phyloP scores from a whole-genome alignment of 164 flowering plant species.

The Tinospora cordifolia region DNA sequence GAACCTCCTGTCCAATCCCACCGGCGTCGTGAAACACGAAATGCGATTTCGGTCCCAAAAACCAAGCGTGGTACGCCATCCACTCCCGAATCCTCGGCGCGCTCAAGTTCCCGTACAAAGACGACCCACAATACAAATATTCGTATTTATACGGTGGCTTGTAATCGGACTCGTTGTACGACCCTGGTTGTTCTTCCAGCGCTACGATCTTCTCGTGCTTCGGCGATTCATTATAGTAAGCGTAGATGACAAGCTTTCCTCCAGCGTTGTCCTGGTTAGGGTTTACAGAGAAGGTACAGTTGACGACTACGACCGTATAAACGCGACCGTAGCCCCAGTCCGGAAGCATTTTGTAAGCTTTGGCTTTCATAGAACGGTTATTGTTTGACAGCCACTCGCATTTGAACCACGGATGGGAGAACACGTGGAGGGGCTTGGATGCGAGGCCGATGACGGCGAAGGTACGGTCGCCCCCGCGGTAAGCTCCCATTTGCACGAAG shows the following conservation, averaged over 20 bases:
- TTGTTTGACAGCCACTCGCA: conserved; percentile 54
- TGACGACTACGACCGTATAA: conserved; percentile 60
- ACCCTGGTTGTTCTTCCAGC: conserved; percentile 38
- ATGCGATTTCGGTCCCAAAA: conserved; percentile 51
- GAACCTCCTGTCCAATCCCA: conserved; percentile 41
- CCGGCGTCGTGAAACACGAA: conserved; percentile 70
- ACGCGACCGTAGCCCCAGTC: conserved; percentile 84
- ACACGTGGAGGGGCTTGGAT: conserved; percentile 68
- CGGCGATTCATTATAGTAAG: conserved; percentile 38
- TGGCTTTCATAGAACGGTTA: conserved; percentile 23
- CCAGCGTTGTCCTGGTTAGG: conserved; percentile 48
- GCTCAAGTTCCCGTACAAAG: conserved; percentile 51
- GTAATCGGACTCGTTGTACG: conserved; percentile 35
- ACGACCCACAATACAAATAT: conserved; percentile 63
- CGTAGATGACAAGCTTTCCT: conserved; percentile 45
- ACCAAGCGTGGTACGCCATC: conserved; percentile 70
- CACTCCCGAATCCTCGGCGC: conserved; percentile 53
- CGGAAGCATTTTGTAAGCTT: conserved; percentile 52
- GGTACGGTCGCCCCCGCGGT: conserved; percentile 54
- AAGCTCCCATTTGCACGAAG: conserved; percentile 65
- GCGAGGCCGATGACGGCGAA: conserved; percentile 62
- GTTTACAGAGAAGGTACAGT: conserved; percentile 46
- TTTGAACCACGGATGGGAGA: conserved; percentile 48
- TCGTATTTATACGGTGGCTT: conserved; percentile 46
- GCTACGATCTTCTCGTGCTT: conserved; percentile 40